A percentile compares a stretch with the other conserved stretches of the same genome.
Conservation (phyloP, 306 rosid genomes). For the Casuarina equisetifolia region DNA sequence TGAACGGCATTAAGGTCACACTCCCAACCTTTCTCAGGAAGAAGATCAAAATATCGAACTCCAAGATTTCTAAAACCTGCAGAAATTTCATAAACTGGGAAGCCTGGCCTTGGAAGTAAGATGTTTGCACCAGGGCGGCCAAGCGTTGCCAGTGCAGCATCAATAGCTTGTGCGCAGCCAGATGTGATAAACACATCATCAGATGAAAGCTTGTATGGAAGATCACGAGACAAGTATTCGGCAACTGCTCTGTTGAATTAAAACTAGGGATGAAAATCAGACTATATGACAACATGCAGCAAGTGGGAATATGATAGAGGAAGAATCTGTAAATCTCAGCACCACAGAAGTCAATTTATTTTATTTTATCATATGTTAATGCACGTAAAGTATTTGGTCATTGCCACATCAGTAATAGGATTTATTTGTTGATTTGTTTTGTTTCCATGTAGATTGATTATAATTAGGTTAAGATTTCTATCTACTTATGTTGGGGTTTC, state of each 20-base stretch:
- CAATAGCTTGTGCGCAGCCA: constrained; percentile 77
- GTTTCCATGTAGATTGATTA: too few species aligned
- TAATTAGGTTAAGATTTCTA: too few species aligned
- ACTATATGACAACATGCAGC: too few species aligned
- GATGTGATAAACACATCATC: constrained; percentile 63
- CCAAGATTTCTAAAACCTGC: constrained; percentile 74
- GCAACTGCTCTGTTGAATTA: constrained; percentile 66
- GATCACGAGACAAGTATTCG: constrained; percentile 78
- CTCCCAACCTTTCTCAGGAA: constrained; percentile 83
- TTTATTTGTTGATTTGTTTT: too few species aligned
- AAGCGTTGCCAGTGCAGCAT: constrained; percentile 76
- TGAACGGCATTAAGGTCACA: constrained; percentile 74
- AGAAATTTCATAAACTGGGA: constrained; percentile 82
- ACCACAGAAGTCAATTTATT: too few species aligned
- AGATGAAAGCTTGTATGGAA: constrained; percentile 68
- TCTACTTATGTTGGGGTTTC: too few species aligned
- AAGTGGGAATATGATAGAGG: too few species aligned
- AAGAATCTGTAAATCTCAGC: too few species aligned
- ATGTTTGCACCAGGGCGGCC: constrained; percentile 81
- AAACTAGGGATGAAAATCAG: neutral
- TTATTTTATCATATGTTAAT: too few species aligned
- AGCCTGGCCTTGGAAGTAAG: constrained; percentile 93
- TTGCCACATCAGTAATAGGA: too few species aligned
- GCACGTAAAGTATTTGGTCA: too few species aligned
- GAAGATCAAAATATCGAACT: constrained; percentile 67